phyloP scores from a whole-genome alignment of 495 filamentous ascomycete genomes.

The Annulohypoxylon maeteangense region DNA sequence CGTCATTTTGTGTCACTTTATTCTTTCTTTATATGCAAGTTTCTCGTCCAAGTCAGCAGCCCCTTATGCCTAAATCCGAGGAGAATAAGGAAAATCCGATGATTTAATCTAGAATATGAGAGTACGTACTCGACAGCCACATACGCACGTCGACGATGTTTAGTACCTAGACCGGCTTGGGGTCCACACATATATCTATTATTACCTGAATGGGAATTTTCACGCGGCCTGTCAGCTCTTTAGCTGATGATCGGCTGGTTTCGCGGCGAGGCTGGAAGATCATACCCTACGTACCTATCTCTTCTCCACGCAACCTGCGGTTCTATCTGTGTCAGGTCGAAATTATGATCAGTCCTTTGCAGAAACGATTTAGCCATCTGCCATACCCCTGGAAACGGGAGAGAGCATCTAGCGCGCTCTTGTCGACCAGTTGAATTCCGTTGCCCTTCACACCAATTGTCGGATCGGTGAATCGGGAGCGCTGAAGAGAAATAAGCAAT shows the following conservation, averaged over 20 bases:
- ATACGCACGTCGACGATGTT: not conserved
- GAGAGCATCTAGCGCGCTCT: conserved; percentile 16
- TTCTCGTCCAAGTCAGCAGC: not conserved
- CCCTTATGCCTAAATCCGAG: not conserved
- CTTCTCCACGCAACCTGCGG: not conserved
- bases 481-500: not conserved
- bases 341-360: conserved; percentile 14
- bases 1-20: conserved; percentile 4
- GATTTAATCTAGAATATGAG: not conserved
- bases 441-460: not conserved
- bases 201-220: not conserved
- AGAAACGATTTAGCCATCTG: conserved; percentile 5
- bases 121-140: not conserved
- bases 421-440: conserved; percentile 2
- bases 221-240: not conserved
- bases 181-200: not conserved
- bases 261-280: conserved; percentile 16
- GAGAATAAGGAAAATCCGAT: conserved; percentile 1
- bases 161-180: not conserved
- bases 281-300: not conserved
- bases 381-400: conserved; percentile 27
- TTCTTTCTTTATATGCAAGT: conserved; percentile 9
- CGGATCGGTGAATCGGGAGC: not conserved
- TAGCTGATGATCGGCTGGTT: conserved; percentile 12
- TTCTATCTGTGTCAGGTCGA: conserved; percentile 6